Conservation (phyloP, 2,329 filamentous ascomycete species). For the Pseudocercospora cruenta region DNA sequence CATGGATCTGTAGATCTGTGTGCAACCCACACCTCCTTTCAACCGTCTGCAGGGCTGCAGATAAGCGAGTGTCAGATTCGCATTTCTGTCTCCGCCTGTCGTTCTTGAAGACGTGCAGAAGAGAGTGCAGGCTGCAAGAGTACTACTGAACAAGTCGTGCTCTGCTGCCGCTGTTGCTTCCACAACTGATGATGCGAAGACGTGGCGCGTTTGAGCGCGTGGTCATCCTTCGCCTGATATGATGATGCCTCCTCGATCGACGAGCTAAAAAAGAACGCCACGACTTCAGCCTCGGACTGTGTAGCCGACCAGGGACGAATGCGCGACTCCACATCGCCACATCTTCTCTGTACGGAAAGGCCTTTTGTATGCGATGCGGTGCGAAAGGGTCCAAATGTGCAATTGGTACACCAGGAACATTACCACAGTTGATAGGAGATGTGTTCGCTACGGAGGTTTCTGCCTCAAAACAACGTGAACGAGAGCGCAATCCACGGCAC, state of each 20-base stretch:
- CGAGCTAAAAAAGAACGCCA: not conserved
- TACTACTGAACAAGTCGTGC: not conserved
- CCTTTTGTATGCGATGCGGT: not conserved
- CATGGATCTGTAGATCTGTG: constrained; percentile 3
- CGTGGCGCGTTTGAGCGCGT: not conserved
- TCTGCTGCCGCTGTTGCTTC: not conserved
- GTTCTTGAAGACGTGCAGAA: not conserved
- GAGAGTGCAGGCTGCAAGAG: not conserved
- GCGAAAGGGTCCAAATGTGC: not conserved
- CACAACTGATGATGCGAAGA: not conserved
- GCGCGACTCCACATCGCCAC: not conserved
- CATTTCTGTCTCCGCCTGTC: not conserved
- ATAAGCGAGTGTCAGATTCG: not conserved
- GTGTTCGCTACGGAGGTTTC: not conserved
- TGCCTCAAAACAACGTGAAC: not conserved
- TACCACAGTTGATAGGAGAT: not conserved
- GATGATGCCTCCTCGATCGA: constrained; percentile 1
- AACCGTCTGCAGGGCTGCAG: not conserved
- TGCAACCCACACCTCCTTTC: not conserved
- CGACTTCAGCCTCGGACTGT: not conserved
- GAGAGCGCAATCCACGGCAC: too few relatives aligned
- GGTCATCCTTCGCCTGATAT: not conserved
- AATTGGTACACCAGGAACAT: too few relatives aligned
- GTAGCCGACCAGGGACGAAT: not conserved
- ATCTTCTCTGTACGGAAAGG: not conserved